A percentile compares a stretch with the other conserved stretches of the same genome.
These are phyloP conservation scores for Acacia melanoxylon DNA, from an alignment of 306 rosid genomes.

Conservation along the genomic window DNA sequence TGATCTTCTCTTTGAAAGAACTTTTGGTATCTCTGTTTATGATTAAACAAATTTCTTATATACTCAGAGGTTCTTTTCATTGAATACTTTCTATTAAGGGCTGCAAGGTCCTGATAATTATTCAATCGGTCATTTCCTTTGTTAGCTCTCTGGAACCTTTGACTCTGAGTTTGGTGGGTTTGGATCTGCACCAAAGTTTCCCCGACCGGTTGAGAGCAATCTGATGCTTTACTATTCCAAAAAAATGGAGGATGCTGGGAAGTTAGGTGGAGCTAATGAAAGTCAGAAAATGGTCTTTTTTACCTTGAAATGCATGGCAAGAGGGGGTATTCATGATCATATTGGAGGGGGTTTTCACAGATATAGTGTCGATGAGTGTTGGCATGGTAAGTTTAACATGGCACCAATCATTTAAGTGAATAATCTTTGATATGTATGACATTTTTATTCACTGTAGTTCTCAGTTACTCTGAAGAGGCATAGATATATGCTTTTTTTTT, in stretches of 20 bases:
- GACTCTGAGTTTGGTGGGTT: conserved; percentile 88
- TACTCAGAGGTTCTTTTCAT: conserved; percentile 17
- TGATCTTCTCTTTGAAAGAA: conserved; percentile 22
- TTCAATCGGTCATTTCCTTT: conserved; percentile 31
- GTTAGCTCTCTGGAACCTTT: conserved; percentile 74
- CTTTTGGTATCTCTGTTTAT: not conserved
- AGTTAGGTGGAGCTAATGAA: conserved; percentile 49
- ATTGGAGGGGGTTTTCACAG: conserved; percentile 97
- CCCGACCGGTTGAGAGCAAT: conserved; percentile 92
- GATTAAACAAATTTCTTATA: not conserved
- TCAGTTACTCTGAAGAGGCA: not conserved
- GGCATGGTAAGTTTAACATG: conserved; percentile 79
- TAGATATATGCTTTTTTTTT: conserved; percentile 11
- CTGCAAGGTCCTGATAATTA: conserved; percentile 14
- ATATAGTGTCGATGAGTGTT: conserved; percentile 95
- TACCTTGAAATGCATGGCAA: conserved; percentile 87
- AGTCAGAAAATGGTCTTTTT: conserved; percentile 57
- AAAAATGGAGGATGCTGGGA: conserved; percentile 66
- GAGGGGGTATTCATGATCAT: conserved; percentile 92
- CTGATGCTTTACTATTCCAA: conserved; percentile 80
- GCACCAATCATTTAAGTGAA: conserved; percentile 19
- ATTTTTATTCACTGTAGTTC: conserved; percentile 22
- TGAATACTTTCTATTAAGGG: conserved; percentile 16
- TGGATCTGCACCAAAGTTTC: conserved; percentile 95
- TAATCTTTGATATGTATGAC: conserved; percentile 16